These are phyloP conservation scores for Annulohypoxylon nitens DNA, from an alignment of 495 filamentous ascomycete genomes.

Conservation along the genomic window DNA sequence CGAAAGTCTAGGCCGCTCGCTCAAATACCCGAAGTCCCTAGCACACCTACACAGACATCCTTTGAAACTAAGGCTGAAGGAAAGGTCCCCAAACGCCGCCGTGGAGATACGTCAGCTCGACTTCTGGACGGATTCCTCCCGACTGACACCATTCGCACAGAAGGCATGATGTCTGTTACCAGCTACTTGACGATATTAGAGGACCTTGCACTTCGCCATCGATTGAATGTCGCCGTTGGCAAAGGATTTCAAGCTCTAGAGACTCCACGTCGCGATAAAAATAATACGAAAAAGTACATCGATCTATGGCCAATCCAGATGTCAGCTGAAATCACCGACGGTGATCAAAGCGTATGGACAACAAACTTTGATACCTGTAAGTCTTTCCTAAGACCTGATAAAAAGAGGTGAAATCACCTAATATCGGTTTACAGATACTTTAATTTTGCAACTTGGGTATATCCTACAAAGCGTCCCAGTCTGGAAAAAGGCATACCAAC, in stretches of 20 bases:
- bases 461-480: constrained; percentile 86
- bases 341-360: constrained; percentile 77
- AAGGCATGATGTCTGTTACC: constrained; percentile 72
- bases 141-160: constrained; percentile 70
- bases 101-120: constrained; percentile 61
- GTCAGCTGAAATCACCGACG: constrained; percentile 80
- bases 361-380: constrained; percentile 91
- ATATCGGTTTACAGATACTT: constrained; percentile 71
- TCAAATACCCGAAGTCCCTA: constrained; percentile 53
- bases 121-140: constrained; percentile 67
- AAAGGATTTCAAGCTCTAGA: constrained; percentile 85
- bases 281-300: constrained; percentile 79
- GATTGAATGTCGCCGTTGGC: constrained; percentile 87
- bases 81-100: constrained; percentile 48
- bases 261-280: constrained; percentile 69
- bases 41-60: constrained; percentile 32
- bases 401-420: background rate
- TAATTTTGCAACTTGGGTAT: constrained; percentile 87
- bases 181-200: constrained; percentile 88
- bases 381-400: constrained; percentile 24
- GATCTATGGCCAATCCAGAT: constrained; percentile 90
- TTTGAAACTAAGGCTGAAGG: constrained; percentile 39
- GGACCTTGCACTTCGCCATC: constrained; percentile 80
- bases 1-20: constrained; percentile 60
- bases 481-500: constrained; percentile 81